These are phyloP conservation scores for Monosporascus sp. DNA, from an alignment of 2,329 filamentous ascomycete species.

Conservation along the genomic window DNA sequence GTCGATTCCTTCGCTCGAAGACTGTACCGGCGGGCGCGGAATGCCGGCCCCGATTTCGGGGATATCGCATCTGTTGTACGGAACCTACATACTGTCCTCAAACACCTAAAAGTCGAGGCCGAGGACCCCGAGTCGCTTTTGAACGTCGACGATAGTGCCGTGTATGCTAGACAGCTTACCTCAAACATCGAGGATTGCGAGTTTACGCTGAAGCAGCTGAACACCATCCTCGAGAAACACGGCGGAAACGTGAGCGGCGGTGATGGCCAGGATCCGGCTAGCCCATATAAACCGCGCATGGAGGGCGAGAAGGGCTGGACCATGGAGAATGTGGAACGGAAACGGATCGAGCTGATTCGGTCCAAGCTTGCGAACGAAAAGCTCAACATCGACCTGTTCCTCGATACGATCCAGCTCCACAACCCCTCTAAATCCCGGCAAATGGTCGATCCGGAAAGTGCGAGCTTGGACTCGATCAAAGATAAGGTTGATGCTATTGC, in stretches of 20 bases:
- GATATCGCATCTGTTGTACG: slow-evolving; percentile 46
- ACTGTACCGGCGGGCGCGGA: slow-evolving; percentile 49
- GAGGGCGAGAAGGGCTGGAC: slow-evolving; percentile 28
- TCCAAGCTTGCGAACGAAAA: slow-evolving; percentile 47
- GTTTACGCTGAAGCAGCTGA: slow-evolving; percentile 49
- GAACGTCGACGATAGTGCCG: slow-evolving; percentile 34
- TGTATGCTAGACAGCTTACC: slow-evolving; percentile 45
- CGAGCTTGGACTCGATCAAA: slow-evolving; percentile 49
- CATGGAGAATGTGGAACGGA: slow-evolving; percentile 31
- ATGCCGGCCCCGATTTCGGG: slow-evolving; percentile 43
- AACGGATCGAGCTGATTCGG: slow-evolving; percentile 37
- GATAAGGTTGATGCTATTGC: slow-evolving; percentile 57
- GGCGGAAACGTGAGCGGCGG: slow-evolving; percentile 14
- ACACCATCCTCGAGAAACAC: slow-evolving; percentile 46
- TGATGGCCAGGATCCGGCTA: slow-evolving; percentile 15
- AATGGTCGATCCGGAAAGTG: slow-evolving; percentile 31
- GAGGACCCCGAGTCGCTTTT: slow-evolving; percentile 52
- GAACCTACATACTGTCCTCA: slow-evolving; percentile 49
- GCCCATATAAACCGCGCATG: slow-evolving; percentile 22
- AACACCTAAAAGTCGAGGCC: slow-evolving; percentile 53
- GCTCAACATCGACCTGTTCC: slow-evolving; percentile 48
- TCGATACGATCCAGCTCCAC: slow-evolving; percentile 52
- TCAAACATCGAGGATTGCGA: slow-evolving; percentile 52
- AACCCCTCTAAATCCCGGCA: slow-evolving; percentile 36
- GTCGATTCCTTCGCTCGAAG: slow-evolving; percentile 51